These are phyloP conservation scores for Karstenula rhodostoma DNA, from an alignment of 2,329 filamentous ascomycete genomes.

Conservation along the genomic window DNA sequence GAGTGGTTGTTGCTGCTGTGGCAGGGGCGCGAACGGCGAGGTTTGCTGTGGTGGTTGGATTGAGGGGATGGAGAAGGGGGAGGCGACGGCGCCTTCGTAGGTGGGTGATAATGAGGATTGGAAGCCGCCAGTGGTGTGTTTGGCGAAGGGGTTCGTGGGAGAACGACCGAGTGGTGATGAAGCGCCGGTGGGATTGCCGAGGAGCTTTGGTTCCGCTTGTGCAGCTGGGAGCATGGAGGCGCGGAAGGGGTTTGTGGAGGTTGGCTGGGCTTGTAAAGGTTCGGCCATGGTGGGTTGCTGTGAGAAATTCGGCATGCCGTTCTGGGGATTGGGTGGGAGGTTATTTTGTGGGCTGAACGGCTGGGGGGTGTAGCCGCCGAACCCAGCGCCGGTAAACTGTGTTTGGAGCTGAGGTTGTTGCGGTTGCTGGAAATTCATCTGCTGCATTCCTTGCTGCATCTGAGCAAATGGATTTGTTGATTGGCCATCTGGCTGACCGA, in stretches of 20 bases:
- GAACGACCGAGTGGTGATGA: constrained; percentile 63
- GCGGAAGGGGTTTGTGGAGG: constrained; percentile 88
- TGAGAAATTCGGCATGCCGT: constrained; percentile 56
- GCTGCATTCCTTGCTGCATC: constrained; percentile 71
- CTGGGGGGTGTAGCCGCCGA: constrained; percentile 79
- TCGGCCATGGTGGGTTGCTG: constrained; percentile 47
- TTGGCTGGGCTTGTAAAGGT: constrained; percentile 60
- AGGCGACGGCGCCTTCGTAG: constrained; percentile 21
- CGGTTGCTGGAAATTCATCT: constrained; percentile 41
- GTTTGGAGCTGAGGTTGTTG: constrained; percentile 60
- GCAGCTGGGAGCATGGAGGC: constrained; percentile 76
- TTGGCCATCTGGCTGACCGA: constrained; percentile 67
- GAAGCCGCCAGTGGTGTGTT: constrained; percentile 55
- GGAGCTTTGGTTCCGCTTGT: constrained; percentile 37
- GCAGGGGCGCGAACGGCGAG: constrained; percentile 46
- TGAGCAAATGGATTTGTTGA: constrained; percentile 94
- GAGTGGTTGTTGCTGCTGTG: constrained; percentile 53
- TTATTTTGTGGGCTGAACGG: constrained; percentile 58
- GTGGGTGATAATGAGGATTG: constrained; percentile 36
- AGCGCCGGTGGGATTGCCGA: constrained; percentile 44
- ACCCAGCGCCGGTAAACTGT: constrained; percentile 77
- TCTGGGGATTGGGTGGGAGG: constrained; percentile 60
- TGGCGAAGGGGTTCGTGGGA: constrained; percentile 88
- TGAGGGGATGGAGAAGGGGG: constrained; percentile 36
- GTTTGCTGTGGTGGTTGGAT: constrained; percentile 38